Evolutionary conservation across 2,329 filamentous ascomycete species (phyloP), one percentile per base, ranked within the genome.

Genomic region (Aspergillus uvarum): DNA sequence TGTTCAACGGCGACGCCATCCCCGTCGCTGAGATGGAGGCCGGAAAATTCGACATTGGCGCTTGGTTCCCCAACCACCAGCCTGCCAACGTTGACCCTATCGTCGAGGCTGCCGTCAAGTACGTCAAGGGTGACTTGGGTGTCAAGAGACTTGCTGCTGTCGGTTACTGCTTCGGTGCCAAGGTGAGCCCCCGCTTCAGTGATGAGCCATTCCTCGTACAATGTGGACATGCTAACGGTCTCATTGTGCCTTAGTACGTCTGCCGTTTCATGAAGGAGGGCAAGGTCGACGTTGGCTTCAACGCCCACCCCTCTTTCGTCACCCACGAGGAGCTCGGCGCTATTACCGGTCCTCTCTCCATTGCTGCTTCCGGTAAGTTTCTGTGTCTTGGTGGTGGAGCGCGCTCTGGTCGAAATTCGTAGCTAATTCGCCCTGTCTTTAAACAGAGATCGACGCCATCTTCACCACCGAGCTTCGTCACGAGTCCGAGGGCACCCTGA

Each of bases 281-380:
- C 63, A 75, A 79, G 62, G 82, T 94, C 65, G 82, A 90, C 56
- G 89, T 84, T 56, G 91, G 89, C 44, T 95, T 83, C 76, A 77
- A 85, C 19, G 91, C 90, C 1, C 91, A 95, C 75, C 91, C 91
- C 0, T 90, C 86, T 26, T 92, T 92, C 67, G 85, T 95, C 31
- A 81, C 85, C 5, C 79, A 85, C 61, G 84, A 85, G 2, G 89
- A 92, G 75, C 83, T 92, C 52, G 78, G 79, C 16, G 83, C 81
- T 51, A 87, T 92, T 67, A 80, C 80, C n/a, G 86, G 85, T 0
- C 89, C 89, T 0, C 76, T 91, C 5, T 87, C 87, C 56, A 90
- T 92, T 68, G 81, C 87, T 48, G 87, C 80, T 63, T 77, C 79
- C 54, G 76, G 79, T 80, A 73, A 66, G 77, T 70, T 42, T 12